Evolutionary conservation across 306 rosid genomes (phyloP).

Genomic region (Begonia fuchsioides): DNA sequence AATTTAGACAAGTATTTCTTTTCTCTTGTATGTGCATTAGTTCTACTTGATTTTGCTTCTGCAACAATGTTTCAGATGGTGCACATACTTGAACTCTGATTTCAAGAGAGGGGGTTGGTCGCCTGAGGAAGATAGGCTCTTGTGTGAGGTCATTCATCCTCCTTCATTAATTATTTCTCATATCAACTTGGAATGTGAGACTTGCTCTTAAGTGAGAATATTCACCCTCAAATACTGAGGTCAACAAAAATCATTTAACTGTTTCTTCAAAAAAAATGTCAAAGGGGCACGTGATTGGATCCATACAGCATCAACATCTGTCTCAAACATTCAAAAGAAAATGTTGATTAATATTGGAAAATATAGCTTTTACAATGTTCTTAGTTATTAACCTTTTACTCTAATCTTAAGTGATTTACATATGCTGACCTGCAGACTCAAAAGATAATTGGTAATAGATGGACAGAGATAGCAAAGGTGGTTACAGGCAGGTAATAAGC

Average conservation of each 20-base stretch:
- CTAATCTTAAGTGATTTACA: not conserved
- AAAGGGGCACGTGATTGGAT: too few relatives aligned
- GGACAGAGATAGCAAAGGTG: constrained; percentile 99
- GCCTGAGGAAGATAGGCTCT: constrained; percentile 91
- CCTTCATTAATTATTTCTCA: too few relatives aligned
- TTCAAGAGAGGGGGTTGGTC: constrained; percentile 99
- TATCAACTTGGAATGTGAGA: too few relatives aligned
- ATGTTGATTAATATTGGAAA: too few relatives aligned
- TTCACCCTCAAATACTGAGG: too few relatives aligned
- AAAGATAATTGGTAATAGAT: constrained; percentile 83
- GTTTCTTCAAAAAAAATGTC: too few relatives aligned
- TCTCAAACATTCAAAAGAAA: too few relatives aligned
- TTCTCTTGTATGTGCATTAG: constrained; percentile 3
- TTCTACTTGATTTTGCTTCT: constrained; percentile 14
- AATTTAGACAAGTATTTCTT: constrained; percentile 13
- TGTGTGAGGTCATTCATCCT: constrained; percentile 67
- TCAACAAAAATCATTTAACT: too few relatives aligned
- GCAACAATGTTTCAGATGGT: constrained; percentile 57
- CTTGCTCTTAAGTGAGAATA: too few relatives aligned
- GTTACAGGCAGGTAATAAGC: constrained; percentile 93
- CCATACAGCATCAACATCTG: too few relatives aligned
- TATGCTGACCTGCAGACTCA: constrained; percentile 60
- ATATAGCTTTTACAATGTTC: too few relatives aligned
- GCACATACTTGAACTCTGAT: constrained; percentile 93
- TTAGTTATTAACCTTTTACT: too few relatives aligned